Conservation (phyloP, 768 basidiomycete genomes). For the Leucocoprinus leucothites region DNA sequence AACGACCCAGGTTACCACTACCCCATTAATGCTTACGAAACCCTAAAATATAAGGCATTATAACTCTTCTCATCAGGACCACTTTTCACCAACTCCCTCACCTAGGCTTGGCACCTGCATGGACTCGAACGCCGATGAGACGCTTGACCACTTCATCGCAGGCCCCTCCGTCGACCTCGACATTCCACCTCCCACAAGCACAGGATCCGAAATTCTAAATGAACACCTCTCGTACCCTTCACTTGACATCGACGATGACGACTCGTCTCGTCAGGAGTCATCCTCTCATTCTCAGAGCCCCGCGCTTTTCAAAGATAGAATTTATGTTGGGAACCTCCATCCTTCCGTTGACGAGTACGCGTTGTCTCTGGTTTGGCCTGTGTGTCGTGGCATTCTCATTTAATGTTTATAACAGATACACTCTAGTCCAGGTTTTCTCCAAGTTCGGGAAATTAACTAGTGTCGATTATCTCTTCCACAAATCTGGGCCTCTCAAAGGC, state of each 20-base stretch:
- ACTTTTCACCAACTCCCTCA: background rate
- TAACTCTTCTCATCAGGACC: too few relatives aligned
- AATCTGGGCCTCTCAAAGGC: constrained; percentile 82
- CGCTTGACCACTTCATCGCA: constrained; percentile 6
- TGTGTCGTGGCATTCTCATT: background rate
- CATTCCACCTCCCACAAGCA: background rate
- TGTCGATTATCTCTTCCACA: constrained; percentile 95
- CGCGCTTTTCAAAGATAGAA: constrained; percentile 57
- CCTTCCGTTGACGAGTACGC: constrained; percentile 83
- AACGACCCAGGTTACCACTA: constrained; percentile 21
- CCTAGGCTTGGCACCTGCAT: background rate
- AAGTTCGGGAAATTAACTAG: constrained; percentile 92
- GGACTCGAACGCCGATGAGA: constrained; percentile 9
- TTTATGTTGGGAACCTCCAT: constrained; percentile 90
- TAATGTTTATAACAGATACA: constrained; percentile 51
- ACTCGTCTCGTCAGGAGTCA: background rate
- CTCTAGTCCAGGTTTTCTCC: constrained; percentile 85
- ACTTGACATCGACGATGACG: background rate
- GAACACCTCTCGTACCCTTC: constrained; percentile 10
- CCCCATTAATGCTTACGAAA: constrained; percentile 17
- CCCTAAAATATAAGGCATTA: background rate
- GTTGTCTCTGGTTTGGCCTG: background rate
- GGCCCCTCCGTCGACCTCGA: background rate
- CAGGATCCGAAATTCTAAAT: background rate
- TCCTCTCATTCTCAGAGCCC: background rate